A percentile compares a stretch with the other conserved stretches of the same genome.
phyloP scores from a whole-genome alignment of 768 basidiomycete genomes.

The Agrocybe pediades region DNA sequence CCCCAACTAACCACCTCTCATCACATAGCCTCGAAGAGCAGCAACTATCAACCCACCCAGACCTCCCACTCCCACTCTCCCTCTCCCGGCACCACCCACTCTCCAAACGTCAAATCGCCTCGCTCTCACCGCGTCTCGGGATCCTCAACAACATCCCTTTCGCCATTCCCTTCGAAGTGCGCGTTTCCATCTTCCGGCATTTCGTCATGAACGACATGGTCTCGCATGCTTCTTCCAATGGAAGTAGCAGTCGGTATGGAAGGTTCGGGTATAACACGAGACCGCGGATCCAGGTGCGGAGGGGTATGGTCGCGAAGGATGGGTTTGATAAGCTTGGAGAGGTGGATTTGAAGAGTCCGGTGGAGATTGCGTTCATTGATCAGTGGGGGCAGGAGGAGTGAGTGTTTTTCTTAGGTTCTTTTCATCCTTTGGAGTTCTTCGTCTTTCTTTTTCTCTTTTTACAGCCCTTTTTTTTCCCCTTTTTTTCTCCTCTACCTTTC shows the following conservation, averaged over 20 bases:
- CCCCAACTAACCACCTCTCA: background rate
- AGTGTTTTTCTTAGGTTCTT: slow-evolving; percentile 4
- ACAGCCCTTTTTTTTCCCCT: no score
- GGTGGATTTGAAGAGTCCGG: slow-evolving; percentile 74
- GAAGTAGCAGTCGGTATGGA: slow-evolving; percentile 8
- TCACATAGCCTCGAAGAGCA: slow-evolving; percentile 13
- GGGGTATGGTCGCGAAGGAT: slow-evolving; percentile 83
- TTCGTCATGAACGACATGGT: slow-evolving; percentile 55
- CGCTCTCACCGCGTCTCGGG: slow-evolving; percentile 83
- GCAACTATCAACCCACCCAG: slow-evolving; percentile 1
- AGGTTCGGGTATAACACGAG: slow-evolving; percentile 17
- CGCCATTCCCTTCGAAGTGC: slow-evolving; percentile 87
- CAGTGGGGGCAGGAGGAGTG: slow-evolving; percentile 86
- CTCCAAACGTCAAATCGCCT: slow-evolving; percentile 70
- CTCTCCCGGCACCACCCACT: slow-evolving; percentile 22
- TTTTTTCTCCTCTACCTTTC: no score
- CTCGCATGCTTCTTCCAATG: background rate
- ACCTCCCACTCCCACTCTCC: background rate
- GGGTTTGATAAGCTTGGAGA: slow-evolving; percentile 86
- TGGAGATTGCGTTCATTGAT: slow-evolving; percentile 92
- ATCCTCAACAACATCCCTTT: slow-evolving; percentile 96
- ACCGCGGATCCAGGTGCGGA: slow-evolving; percentile 58
- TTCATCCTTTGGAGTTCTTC: background rate
- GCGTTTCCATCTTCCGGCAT: slow-evolving; percentile 87
- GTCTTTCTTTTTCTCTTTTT: background rate